phyloP scores from a whole-genome alignment of 495 filamentous ascomycete species.

The Aspergillus carlsbadensis region DNA sequence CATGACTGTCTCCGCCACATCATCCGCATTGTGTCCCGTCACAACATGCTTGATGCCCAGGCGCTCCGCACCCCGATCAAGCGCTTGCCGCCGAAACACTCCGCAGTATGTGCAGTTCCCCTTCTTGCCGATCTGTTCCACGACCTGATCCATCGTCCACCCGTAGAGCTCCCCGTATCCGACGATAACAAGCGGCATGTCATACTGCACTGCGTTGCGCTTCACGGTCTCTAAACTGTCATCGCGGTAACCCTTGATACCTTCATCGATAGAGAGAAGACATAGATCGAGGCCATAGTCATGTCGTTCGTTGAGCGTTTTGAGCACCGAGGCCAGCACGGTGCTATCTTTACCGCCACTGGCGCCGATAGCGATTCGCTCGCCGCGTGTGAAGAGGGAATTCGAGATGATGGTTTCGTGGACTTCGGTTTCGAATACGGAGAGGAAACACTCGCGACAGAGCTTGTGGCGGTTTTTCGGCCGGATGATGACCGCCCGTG shows the following conservation, averaged over 20 bases:
- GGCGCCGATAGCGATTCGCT: conserved; percentile 90
- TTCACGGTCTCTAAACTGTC: conserved; percentile 96
- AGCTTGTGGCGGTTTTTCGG: conserved; percentile 93
- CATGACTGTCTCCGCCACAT: conserved; percentile 96
- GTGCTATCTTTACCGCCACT: conserved; percentile 98
- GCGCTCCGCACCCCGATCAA: conserved; percentile 87
- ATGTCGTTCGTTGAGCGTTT: conserved; percentile 89
- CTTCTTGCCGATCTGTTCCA: conserved; percentile 93
- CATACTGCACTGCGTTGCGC: conserved; percentile 85
- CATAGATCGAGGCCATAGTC: conserved; percentile 83
- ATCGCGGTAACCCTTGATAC: conserved; percentile 94
- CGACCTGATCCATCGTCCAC: conserved; percentile 99
- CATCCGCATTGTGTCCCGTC: conserved; percentile 96
- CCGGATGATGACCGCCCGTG: conserved; percentile 83
- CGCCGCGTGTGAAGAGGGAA: conserved; percentile 76
- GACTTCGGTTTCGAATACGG: conserved; percentile 86
- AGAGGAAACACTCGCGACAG: conserved; percentile 84
- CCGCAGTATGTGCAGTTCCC: conserved; percentile 99
- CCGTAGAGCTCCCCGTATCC: conserved; percentile 95
- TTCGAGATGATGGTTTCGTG: conserved; percentile 85
- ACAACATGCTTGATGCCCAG: conserved; percentile 92
- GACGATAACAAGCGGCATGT: conserved; percentile 85
- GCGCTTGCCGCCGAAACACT: conserved; percentile 90
- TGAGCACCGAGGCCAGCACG: conserved; percentile 89
- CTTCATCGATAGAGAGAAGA: conserved; percentile 91